Evolutionary conservation across 2,329 filamentous ascomycete species (phyloP).

Genomic region (Akanthomyces lecanii): DNA sequence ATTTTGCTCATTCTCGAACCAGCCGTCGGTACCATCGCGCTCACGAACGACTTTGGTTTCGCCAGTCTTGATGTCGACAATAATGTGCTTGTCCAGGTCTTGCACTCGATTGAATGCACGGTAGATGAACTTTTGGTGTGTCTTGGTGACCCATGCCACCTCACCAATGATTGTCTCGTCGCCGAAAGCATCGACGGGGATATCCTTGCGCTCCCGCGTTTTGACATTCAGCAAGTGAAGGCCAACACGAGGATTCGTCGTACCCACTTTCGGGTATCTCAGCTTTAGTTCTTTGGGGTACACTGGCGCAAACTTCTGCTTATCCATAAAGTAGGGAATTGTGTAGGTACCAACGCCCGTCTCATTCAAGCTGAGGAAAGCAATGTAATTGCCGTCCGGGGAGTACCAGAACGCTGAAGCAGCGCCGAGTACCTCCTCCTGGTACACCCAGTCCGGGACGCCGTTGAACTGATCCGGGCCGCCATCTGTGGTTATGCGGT

Average conservation of each 20-base stretch:
- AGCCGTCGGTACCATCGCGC: constrained; percentile 55
- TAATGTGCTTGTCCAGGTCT: constrained; percentile 58
- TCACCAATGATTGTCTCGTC: constrained; percentile 64
- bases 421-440: constrained; percentile 57
- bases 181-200: constrained; percentile 54
- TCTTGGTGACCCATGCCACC: constrained; percentile 61
- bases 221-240: constrained; percentile 55
- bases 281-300: constrained; percentile 61
- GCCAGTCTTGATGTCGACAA: constrained; percentile 48
- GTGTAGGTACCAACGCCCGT: constrained; percentile 63
- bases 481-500: constrained; percentile 56
- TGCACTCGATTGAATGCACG: constrained; percentile 66
- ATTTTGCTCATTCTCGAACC: constrained; percentile 57
- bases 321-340: constrained; percentile 63
- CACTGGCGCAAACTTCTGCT: constrained; percentile 50
- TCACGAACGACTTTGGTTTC: constrained; percentile 36
- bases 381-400: constrained; percentile 76
- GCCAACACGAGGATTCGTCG: constrained; percentile 60
- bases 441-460: constrained; percentile 78
- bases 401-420: constrained; percentile 92
- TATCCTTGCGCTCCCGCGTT: constrained; percentile 38
- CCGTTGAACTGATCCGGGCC: constrained; percentile 60
- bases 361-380: constrained; percentile 85
- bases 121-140: constrained; percentile 58
- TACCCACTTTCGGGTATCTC: constrained; percentile 65